Conservation (phyloP, 129 eudicot species). For the carrot (Daucus carota) region DH1_v3.0 NC_030383.2:5256501-5257000, state of each 20-base stretch:
- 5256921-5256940: background rate
- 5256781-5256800: background rate
- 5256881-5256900: background rate
- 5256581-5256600: constrained; percentile 55
- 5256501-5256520: constrained; percentile 77
- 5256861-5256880: background rate
- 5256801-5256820: background rate
- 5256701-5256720: background rate
- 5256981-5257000: background rate
- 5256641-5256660: constrained; percentile 60
- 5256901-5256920: background rate
- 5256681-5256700: background rate
- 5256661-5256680: background rate
- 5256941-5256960: background rate
- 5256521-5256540: constrained; percentile 77
- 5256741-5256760: background rate
- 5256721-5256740: background rate
- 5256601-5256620: constrained; percentile 80
- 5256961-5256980: background rate
- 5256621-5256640: constrained; percentile 77
- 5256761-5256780: background rate
- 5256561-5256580: constrained; percentile 82
- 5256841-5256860: background rate
- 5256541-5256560: constrained; percentile 64
- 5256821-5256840: background rate